phyloP scores from a whole-genome alignment of 768 basidiomycete genomes.

The Trametes villosa region DNA sequence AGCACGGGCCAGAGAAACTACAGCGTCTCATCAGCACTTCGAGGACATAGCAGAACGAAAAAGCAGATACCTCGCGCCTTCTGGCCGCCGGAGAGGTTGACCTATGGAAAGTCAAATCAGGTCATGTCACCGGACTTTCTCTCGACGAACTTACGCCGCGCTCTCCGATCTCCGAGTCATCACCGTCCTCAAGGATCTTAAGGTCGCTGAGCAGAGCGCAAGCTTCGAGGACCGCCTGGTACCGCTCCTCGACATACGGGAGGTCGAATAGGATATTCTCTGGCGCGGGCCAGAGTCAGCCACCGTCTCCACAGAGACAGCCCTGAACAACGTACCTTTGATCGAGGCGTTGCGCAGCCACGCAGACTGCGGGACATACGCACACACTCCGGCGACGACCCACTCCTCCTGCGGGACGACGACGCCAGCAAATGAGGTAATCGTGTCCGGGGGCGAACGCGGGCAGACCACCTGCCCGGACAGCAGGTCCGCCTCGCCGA shows the following conservation, averaged over 20 bases:
- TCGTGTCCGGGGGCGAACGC: conserved; percentile 78
- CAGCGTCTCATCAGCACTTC: not conserved
- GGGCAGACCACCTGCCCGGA: conserved; percentile 83
- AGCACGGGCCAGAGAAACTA: conserved; percentile 79
- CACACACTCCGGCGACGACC: conserved; percentile 78
- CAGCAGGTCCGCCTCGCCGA: conserved; percentile 88
- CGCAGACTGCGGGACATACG: conserved; percentile 81
- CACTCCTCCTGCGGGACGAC: conserved; percentile 60
- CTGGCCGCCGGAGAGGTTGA: conserved; percentile 58
- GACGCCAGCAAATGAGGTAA: conserved; percentile 60
- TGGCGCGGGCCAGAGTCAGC: conserved; percentile 24
- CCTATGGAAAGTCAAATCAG: conserved; percentile 25
- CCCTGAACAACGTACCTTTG: conserved; percentile 41
- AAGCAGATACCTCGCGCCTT: conserved; percentile 52
- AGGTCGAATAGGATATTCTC: conserved; percentile 82
- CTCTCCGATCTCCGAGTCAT: conserved; percentile 87
- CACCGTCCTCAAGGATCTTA: conserved; percentile 84
- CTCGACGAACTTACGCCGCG: conserved; percentile 69
- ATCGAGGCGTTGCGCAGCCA: conserved; percentile 80
- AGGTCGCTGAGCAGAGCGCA: conserved; percentile 76
- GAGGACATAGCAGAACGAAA: too few species aligned
- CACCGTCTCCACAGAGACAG: not conserved
- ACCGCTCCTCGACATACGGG: conserved; percentile 74
- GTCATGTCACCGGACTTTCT: not conserved
- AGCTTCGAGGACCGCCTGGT: conserved; percentile 71